Conservation (phyloP, 306 rosid species). For the Cucumis hystrix region DNA sequence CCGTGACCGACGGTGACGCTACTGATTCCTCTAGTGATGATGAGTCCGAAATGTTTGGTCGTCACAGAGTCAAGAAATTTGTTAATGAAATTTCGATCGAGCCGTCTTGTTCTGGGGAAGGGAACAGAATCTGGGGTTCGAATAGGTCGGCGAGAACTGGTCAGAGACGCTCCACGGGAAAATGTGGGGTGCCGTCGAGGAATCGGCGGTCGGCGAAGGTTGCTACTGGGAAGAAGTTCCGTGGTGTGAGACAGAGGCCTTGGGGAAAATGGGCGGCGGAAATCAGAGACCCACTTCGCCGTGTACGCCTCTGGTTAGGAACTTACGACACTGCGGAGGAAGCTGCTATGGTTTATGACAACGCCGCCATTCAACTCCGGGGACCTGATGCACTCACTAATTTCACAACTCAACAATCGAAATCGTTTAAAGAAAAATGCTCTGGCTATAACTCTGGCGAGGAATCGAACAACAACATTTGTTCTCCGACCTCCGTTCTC, state of each 20-base stretch:
- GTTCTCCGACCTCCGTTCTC: conserved; percentile 72
- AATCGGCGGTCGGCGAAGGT: conserved; percentile 11
- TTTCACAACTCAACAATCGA: conserved; percentile 34
- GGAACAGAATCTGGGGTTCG: conserved; percentile 13
- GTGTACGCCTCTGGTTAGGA: conserved; percentile 89
- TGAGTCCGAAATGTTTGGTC: conserved; percentile 13
- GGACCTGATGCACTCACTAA: conserved; percentile 94
- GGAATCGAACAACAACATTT: conserved; percentile 28
- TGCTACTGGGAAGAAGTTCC: conserved; percentile 38
- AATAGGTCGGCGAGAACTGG: conserved; percentile 19
- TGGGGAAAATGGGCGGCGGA: conserved; percentile 99
- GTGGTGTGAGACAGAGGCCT: conserved; percentile 93
- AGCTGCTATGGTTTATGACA: conserved; percentile 88
- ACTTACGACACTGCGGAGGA: conserved; percentile 92
- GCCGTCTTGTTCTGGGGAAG: conserved; percentile 18
- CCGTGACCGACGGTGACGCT: conserved; percentile 56
- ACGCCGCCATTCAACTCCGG: conserved; percentile 83
- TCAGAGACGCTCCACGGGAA: neutral
- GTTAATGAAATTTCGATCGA: conserved; percentile 59
- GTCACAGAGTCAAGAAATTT: conserved; percentile 38
- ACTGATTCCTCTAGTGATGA: conserved; percentile 90
- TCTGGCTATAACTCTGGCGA: conserved; percentile 35
- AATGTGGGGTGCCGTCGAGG: neutral
- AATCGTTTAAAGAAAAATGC: neutral
- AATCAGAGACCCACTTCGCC: conserved; percentile 77